Conservation (phyloP, 2,329 filamentous ascomycete genomes). For the Ophiosphaerella korrae region DNA sequence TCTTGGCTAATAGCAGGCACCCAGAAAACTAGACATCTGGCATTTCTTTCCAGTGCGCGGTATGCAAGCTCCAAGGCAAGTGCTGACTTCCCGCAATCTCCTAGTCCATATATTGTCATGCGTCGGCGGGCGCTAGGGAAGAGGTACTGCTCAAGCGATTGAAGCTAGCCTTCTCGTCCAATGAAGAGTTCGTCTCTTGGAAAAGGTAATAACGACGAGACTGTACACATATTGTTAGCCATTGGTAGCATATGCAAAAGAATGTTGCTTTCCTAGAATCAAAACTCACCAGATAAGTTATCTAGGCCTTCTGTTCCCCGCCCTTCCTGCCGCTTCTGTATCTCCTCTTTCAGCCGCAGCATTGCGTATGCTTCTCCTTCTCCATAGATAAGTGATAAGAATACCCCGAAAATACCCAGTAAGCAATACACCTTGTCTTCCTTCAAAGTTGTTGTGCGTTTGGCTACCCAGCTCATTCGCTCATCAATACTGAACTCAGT, state of each 20-base stretch:
- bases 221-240: conserved; percentile 17
- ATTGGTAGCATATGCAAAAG: background rate
- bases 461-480: conserved; percentile 30
- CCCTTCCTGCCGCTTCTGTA: conserved; percentile 16
- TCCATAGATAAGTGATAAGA: conserved; percentile 7
- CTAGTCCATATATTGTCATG: conserved; percentile 20
- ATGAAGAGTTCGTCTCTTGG: conserved; percentile 18
- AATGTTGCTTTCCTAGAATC: background rate
- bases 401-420: conserved; percentile 30
- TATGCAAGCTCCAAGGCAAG: conserved; percentile 45
- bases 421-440: conserved; percentile 33
- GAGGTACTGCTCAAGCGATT: conserved; percentile 13
- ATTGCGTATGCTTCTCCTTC: conserved; percentile 25
- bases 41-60: conserved; percentile 37
- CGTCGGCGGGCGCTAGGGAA: conserved; percentile 12
- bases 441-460: conserved; percentile 23
- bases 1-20: conserved; percentile 22
- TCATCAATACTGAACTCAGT: conserved; percentile 20
- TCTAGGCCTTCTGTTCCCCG: conserved; percentile 3
- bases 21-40: conserved; percentile 18
- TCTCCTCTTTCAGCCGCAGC: conserved; percentile 19
- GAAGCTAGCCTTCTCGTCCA: conserved; percentile 18
- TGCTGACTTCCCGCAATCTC: conserved; percentile 24
- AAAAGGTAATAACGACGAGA: conserved; percentile 14
- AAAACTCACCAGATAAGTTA: conserved; percentile 1